Evolutionary conservation across 306 rosid species (phyloP), one percentile per base, ranked within the genome.

Genomic region (Bauhinia variegata): DNA sequence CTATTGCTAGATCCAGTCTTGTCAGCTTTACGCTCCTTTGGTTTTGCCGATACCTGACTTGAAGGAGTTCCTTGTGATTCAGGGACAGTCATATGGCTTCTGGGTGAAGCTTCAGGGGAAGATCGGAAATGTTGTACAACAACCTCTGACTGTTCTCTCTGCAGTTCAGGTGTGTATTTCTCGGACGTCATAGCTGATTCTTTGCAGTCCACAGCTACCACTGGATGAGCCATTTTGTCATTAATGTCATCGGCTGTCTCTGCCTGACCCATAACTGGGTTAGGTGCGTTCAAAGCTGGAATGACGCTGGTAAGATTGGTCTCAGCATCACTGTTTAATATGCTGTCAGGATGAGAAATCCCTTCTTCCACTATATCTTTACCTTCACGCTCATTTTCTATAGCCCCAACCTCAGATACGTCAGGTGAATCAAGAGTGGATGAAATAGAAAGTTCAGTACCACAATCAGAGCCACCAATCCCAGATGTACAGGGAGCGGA

Each of bases 1-100:
- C 72, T 90, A 33, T 30, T 79, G 48, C 64, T 65, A 19, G 89
- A 81, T 72, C 84, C 87, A 30, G 60, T 75, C 83, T 85, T 90
- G 60, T 75, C 80, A 16, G 23, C 64, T 76, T 82, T 88, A 30
- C 55, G 70, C 55, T 57, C 75, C 49, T 71, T 80, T 12, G 82
- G 67, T 54, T 88, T 88, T 53, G 72, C 72, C 4, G 99, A 95
- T 61, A 90, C 75, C 87, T 85, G 95, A 82, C 99, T 93, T 11
- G 87, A 88, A 58, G 99, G 96, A 15, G 99, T 93, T 54, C 89
- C 99, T 66, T 93, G 96, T 28, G 97, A 85, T 70, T 90, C 97
- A 4, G 89, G 82, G 51, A 78, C 73, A 30, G 95, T 86, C 46
- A 86, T 63, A 72, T 78, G 91, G 66, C 96, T 89, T 78, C 82